Evolutionary conservation across 345 rosid genomes (phyloP).

Genomic region (Pistacia atlantica): DNA sequence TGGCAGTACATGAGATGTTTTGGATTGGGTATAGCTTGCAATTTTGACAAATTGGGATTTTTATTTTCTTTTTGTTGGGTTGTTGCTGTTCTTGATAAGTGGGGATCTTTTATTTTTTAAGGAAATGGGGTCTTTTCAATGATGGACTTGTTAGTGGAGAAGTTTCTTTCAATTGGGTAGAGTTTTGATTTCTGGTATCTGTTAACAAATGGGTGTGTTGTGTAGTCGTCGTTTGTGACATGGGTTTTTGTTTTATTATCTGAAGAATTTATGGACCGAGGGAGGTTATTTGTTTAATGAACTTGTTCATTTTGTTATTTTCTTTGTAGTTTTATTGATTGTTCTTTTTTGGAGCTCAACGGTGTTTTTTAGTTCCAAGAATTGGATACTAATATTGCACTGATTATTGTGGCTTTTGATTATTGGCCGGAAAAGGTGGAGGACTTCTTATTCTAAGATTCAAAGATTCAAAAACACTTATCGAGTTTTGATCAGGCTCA

Average conservation of each 20-base stretch:
- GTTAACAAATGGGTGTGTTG: constrained; percentile 5
- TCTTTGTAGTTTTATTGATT: constrained; percentile 1
- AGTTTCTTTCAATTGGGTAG: constrained; percentile 13
- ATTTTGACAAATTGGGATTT: neutral
- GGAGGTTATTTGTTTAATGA: too few species aligned
- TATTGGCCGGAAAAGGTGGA: constrained; percentile 6
- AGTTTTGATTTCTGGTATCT: constrained; percentile 17
- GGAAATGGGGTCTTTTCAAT: constrained; percentile 20
- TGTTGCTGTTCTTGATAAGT: neutral
- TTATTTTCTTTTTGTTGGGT: neutral
- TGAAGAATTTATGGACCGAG: too few species aligned
- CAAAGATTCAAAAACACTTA: neutral
- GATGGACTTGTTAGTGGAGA: neutral
- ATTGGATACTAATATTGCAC: neutral
- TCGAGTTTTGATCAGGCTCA: constrained; percentile 15
- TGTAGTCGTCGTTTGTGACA: constrained; percentile 4
- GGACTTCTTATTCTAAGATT: constrained; percentile 1
- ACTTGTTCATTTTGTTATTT: too few species aligned
- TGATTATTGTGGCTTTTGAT: neutral
- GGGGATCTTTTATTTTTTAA: neutral
- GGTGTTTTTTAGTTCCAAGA: neutral
- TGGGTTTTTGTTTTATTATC: too few species aligned
- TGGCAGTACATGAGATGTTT: constrained; percentile 16
- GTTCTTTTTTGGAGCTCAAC: constrained; percentile 11
- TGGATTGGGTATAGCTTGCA: constrained; percentile 21